Base-by-base conservation (phyloP, 129 eudicot genomes). In the Sambucus nigra region DNA sequence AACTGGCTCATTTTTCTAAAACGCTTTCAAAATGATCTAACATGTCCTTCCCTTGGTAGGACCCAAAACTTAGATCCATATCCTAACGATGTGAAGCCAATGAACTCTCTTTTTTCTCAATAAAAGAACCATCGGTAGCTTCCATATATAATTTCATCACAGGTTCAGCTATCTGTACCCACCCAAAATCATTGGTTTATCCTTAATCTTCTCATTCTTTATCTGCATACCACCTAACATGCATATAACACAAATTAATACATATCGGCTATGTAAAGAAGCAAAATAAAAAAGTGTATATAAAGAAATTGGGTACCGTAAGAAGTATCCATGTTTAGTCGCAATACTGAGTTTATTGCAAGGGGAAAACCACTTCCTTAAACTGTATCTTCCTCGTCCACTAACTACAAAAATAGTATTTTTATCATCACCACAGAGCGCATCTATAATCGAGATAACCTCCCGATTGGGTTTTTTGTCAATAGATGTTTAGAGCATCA, bases 271-370 rank as follows among this genome's bases (percentile, higher is more conserved):
- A 25, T 5, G 5, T 8, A 24, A 29, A 18, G 47, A 7, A 33
- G 9, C 2, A 32, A 11, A 50, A n/a, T n/a, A 21, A 16, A 31
- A 61, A n/a, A 18, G 38, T 8, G 41, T 10, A 57, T 4, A 16
- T 40, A 35, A 31, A 56, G 5, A 35, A n/a, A 12, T 13, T 32
- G 19, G 26, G 27, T 49, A 87, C 96, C 96, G 82, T 71, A 87
- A 71, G 46, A 76, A 87, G 74, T 87, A 87, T 15, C 96, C 96
- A 77, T 87, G 96, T 80, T 87, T 94, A 10, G 96, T 94, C 21
- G 96, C 96, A 74, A 87, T 80, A 41, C 96, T 94, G 48, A 87
- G 89, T 46, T 72, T 79, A 71, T 32, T 65, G 77, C 96, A 87
- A 28, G 94, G 85, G 47, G 88, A 55, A 65, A 87, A 72, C 53